Evolutionary conservation across 148 eudicot species (phyloP), one percentile per base, ranked within the genome.

Genomic region (Talinum fruticosum): DNA sequence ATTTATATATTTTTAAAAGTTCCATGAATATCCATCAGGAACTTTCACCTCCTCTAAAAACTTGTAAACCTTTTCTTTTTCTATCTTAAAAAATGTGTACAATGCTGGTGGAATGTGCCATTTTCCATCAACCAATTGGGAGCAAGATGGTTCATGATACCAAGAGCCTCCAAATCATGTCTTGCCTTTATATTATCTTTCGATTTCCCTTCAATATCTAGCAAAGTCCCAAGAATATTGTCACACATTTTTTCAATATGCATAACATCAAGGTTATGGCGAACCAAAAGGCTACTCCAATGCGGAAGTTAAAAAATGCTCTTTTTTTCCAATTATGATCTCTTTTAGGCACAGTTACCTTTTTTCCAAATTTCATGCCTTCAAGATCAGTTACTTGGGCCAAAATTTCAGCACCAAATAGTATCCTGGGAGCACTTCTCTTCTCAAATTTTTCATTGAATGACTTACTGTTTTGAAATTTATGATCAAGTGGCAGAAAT

Each of bases 11-110:
- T 76, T 66, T 3, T 62, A 47, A 15, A 76, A 18, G 33, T 66
- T 76, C 0, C 72, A 76, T 3, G 72, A 76, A 45, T 76, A 76
- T 8, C 69, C 78, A 75, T 64, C 78, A 1, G 57, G 78, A 28
- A 75, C 78, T 28, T 75, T 75, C 19, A 75, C 19, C 29, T 44
- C 38, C 35, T 41, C 41, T 10, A 75, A 32, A 29, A 75, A 65
- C 36, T 19, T 32, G 10, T 28, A 34, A 33, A 76, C 73, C 14
- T 33, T 49, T 33, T 67, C 66, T 23, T 76, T 76, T 34, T 67
- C 33, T 21, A 28, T 16, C 34, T 51, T 66, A 14, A 73, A 66
- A 32, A 76, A 68, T 2, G 73, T 76, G 13, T 76, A 76, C 23
- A 45, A 45, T 35, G 71, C 44, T 38, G 44, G 44, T 38, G 44